These are phyloP conservation scores for Termitomyces sp. DNA, from an alignment of 768 basidiomycete species.

Conservation along the genomic window DNA sequence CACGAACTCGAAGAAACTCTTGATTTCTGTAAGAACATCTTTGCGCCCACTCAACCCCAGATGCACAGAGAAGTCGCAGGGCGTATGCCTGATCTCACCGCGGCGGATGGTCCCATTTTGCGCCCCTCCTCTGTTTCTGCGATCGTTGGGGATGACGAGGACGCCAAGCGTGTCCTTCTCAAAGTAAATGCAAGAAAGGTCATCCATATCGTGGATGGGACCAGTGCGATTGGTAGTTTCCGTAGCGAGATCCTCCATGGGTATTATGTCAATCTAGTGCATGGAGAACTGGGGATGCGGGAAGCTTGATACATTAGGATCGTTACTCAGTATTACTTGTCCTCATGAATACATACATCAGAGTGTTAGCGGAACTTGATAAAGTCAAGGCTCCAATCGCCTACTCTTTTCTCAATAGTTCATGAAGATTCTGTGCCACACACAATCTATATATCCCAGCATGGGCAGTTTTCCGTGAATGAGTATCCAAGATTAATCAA, in stretches of 20 bases:
- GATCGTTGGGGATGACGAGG: not conserved
- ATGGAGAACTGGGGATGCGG: not conserved
- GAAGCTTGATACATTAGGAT: too few species aligned
- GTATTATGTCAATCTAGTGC: not conserved
- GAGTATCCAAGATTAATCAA: too few species aligned
- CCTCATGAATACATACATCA: too few species aligned
- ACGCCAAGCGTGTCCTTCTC: not conserved
- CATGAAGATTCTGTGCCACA: too few species aligned
- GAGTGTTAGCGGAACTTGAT: too few species aligned
- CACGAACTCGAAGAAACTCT: constrained; percentile 46
- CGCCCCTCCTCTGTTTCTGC: not conserved
- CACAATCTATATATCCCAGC: too few species aligned
- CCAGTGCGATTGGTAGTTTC: constrained; percentile 2
- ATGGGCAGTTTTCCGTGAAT: too few species aligned
- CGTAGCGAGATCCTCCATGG: constrained; percentile 2
- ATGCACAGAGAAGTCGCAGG: constrained; percentile 22
- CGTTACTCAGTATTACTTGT: too few species aligned
- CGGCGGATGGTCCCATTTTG: not conserved
- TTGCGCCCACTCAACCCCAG: constrained; percentile 24
- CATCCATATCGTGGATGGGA: constrained; percentile 1
- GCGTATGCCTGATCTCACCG: constrained; percentile 5
- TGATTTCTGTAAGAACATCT: constrained; percentile 23
- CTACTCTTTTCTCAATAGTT: too few species aligned
- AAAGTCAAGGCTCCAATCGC: too few species aligned
- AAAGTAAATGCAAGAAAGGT: constrained; percentile 1